Percentiles rank a stretch among this genome's conserved stretches.
These are phyloP conservation scores for Thielaviopsis ethacetica DNA, from an alignment of 2,329 filamentous ascomycete species.

Conservation along the genomic window DNA sequence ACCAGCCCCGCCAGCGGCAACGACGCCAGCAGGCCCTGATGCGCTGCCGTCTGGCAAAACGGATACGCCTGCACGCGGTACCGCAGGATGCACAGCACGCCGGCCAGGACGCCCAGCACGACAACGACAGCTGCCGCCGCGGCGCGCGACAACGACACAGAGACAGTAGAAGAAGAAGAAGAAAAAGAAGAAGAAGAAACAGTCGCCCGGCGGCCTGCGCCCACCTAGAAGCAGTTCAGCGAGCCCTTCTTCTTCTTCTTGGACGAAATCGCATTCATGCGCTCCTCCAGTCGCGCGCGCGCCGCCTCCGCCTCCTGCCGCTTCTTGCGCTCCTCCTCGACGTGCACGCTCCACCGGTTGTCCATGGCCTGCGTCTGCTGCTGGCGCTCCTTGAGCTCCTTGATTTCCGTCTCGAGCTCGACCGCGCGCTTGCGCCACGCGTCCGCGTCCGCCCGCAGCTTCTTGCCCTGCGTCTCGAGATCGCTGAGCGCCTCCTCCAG, in stretches of 20 bases:
- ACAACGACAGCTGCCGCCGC: not conserved
- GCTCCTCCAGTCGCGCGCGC: slow-evolving; percentile 74
- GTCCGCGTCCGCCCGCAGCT: slow-evolving; percentile 80
- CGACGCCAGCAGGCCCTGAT: not conserved
- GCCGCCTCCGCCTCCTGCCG: slow-evolving; percentile 80
- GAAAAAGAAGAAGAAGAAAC: slow-evolving; percentile 6
- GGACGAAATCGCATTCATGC: slow-evolving; percentile 79
- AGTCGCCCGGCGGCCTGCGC: slow-evolving; percentile 12
- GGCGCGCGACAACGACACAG: not conserved
- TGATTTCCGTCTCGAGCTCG: slow-evolving; percentile 56
- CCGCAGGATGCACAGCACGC: slow-evolving; percentile 2
- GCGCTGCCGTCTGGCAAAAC: slow-evolving; percentile 9
- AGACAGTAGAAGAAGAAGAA: too few relatives aligned
- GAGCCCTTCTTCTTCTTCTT: slow-evolving; percentile 95
- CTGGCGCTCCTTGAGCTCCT: slow-evolving; percentile 41
- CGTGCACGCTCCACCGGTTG: slow-evolving; percentile 58
- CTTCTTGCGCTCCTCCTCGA: slow-evolving; percentile 93
- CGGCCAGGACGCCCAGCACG: not conserved
- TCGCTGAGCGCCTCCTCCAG: slow-evolving; percentile 92
- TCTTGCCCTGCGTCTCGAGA: slow-evolving; percentile 79
- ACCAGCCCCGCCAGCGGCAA: slow-evolving; percentile 1
- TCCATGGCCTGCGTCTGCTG: slow-evolving; percentile 31
- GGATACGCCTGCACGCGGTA: slow-evolving; percentile 9
- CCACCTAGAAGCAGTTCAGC: slow-evolving; percentile 82
- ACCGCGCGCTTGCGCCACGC: slow-evolving; percentile 75